Conservation (phyloP, 2,329 filamentous ascomycete genomes). For the Ophiostoma novo-ulmi region DNA sequence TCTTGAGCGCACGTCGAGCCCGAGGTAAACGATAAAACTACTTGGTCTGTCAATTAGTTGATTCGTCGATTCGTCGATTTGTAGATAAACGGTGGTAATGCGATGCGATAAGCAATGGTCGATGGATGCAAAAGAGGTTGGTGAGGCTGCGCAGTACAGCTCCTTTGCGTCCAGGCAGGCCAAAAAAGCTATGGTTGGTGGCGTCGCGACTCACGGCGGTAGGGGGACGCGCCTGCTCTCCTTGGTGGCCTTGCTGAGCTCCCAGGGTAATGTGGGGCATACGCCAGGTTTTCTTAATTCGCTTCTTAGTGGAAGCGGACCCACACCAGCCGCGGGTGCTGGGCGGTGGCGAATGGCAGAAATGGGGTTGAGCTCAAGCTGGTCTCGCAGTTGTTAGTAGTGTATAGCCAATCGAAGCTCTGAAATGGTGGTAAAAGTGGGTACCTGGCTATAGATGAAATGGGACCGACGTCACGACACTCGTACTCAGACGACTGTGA, state of each 20-base stretch:
- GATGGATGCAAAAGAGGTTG: not conserved
- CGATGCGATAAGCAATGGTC: not conserved
- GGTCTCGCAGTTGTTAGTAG: not conserved
- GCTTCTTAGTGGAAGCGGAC: not conserved
- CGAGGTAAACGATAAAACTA: not conserved
- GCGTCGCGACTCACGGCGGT: constrained; percentile 7
- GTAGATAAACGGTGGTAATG: not conserved
- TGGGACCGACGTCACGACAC: not conserved
- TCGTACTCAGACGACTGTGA: not conserved
- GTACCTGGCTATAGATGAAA: not conserved
- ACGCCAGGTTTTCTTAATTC: not conserved
- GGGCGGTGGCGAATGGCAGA: not conserved
- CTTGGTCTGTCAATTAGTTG: not conserved
- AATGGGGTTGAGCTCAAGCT: not conserved
- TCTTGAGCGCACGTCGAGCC: not conserved
- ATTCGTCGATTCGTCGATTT: not conserved
- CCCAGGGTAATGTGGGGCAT: not conserved
- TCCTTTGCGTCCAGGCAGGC: not conserved
- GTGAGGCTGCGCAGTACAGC: constrained; percentile 2
- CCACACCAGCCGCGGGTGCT: not conserved
- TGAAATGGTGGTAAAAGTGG: not conserved
- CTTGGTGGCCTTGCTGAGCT: not conserved
- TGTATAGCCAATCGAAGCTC: not conserved
- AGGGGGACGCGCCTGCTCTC: constrained; percentile 8
- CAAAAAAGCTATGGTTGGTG: not conserved